Percentiles rank a stretch among this genome's conserved stretches.
Evolutionary conservation across 2,329 filamentous ascomycete genomes (phyloP).

Genomic region (Exophiala calicioides): DNA sequence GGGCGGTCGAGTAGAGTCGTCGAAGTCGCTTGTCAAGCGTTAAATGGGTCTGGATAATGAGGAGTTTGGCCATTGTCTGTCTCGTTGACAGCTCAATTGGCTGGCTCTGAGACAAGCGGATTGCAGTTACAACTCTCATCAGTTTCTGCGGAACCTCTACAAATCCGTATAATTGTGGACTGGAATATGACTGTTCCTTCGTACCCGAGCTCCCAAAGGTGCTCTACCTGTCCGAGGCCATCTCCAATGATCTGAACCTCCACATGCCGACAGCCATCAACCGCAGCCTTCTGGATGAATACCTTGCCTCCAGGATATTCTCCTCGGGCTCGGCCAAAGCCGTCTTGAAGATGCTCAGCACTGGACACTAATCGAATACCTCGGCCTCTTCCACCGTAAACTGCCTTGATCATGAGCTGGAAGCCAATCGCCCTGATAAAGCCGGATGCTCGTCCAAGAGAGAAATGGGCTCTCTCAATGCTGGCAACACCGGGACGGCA

Average conservation of each 20-base stretch:
- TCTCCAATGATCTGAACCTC: slow-evolving; percentile 64
- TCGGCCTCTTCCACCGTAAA: slow-evolving; percentile 64
- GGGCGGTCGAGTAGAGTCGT: no score
- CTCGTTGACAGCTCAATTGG: no score
- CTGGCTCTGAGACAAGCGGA: no score
- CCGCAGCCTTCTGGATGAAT: slow-evolving; percentile 63
- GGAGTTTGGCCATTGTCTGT: no score
- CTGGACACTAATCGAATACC: slow-evolving; percentile 58
- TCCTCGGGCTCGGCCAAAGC: slow-evolving; percentile 54
- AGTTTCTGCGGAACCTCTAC: no score
- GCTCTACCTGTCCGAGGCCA: slow-evolving; percentile 52
- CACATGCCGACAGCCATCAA: slow-evolving; percentile 62
- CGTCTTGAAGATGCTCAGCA: slow-evolving; percentile 47
- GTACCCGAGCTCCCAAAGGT: slow-evolving; percentile 63
- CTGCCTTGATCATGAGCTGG: slow-evolving; percentile 65
- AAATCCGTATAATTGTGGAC: no score
- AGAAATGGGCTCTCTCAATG: slow-evolving; percentile 48
- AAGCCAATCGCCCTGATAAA: slow-evolving; percentile 63
- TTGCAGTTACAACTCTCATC: no score
- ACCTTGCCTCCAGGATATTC: slow-evolving; percentile 61
- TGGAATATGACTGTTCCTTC: no score
- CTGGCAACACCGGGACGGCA: slow-evolving; percentile 54
- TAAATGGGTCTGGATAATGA: no score
- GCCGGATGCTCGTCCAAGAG: slow-evolving; percentile 43
- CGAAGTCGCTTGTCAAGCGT: no score